Conservation (phyloP, 192 early-diverging fungal species). For the Backusella macrospora region DNA sequence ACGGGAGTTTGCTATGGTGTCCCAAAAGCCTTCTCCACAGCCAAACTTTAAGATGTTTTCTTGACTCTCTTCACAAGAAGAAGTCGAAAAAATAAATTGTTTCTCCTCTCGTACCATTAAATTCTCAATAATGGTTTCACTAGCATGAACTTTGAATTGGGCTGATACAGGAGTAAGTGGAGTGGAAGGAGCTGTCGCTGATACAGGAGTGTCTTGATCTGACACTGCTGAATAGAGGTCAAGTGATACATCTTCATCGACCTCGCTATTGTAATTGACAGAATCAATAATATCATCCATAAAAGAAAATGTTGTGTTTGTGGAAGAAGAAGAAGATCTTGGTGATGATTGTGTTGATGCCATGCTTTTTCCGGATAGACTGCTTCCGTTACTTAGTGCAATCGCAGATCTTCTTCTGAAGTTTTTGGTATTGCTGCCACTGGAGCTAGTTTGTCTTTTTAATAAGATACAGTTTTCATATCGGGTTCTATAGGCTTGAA, state of each 20-base stretch:
- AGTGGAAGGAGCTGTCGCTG: neutral
- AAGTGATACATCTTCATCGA: neutral
- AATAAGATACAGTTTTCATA: conserved; percentile 18
- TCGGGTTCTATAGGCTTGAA: conserved; percentile 7
- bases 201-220: neutral
- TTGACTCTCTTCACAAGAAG: neutral
- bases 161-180: neutral
- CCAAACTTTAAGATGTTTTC: conserved; percentile 15
- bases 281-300: conserved; percentile 15
- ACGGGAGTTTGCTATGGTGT: conserved; percentile 21
- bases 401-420: conserved; percentile 19
- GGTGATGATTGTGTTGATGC: conserved; percentile 1
- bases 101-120: neutral
- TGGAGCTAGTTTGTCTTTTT: conserved; percentile 2
- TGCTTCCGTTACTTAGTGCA: conserved; percentile 4
- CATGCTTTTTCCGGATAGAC: neutral
- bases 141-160: neutral
- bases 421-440: neutral
- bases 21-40: conserved; percentile 35
- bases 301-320: neutral
- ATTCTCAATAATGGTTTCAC: neutral
- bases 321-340: neutral
- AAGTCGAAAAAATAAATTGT: neutral
- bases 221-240: neutral
- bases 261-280: neutral